A percentile compares a stretch with the other conserved stretches of the same genome.
Evolutionary conservation across 2,329 filamentous ascomycete genomes (phyloP).

Genomic region (Aspergillus novofumigatus): DNA sequence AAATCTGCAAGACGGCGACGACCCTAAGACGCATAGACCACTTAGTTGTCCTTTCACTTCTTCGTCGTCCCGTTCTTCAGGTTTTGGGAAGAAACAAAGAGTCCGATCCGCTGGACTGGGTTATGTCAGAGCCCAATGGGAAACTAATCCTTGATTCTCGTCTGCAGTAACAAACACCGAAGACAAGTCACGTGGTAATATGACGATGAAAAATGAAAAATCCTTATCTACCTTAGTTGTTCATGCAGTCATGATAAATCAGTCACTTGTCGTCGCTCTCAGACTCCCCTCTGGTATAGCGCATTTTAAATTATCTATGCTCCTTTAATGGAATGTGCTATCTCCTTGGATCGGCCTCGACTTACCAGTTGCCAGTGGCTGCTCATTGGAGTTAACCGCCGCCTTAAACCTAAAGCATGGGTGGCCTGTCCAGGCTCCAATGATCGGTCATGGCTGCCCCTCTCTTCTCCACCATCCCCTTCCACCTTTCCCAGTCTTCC

Average conservation of each 20-base stretch:
- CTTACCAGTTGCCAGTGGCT: constrained; percentile 4
- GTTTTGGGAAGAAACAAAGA: constrained; percentile 9
- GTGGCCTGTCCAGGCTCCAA: constrained; percentile 1
- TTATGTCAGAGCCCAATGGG: neutral
- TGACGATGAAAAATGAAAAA: too few relatives aligned
- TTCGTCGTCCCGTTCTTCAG: neutral
- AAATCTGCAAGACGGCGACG: neutral
- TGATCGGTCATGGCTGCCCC: constrained; percentile 8
- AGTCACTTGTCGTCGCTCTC: neutral
- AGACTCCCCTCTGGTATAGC: neutral
- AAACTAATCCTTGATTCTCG: neutral
- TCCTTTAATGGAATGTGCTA: neutral
- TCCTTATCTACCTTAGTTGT: too few relatives aligned
- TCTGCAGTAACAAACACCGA: neutral
- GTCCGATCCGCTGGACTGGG: constrained; percentile 24
- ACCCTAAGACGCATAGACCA: neutral
- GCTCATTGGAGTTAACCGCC: constrained; percentile 12
- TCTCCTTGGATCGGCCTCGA: neutral
- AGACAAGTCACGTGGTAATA: neutral
- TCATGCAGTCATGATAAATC: too few relatives aligned
- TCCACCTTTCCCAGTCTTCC: constrained; percentile 5
- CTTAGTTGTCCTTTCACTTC: neutral
- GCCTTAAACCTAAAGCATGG: constrained; percentile 5
- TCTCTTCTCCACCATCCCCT: constrained; percentile 3
- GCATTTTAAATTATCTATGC: neutral